Percentiles rank a stretch among this genome's conserved stretches.
These are phyloP conservation scores for Metschnikowia matae DNA, from an alignment of 805 yeast genomes.

Conservation along the genomic window DNA sequence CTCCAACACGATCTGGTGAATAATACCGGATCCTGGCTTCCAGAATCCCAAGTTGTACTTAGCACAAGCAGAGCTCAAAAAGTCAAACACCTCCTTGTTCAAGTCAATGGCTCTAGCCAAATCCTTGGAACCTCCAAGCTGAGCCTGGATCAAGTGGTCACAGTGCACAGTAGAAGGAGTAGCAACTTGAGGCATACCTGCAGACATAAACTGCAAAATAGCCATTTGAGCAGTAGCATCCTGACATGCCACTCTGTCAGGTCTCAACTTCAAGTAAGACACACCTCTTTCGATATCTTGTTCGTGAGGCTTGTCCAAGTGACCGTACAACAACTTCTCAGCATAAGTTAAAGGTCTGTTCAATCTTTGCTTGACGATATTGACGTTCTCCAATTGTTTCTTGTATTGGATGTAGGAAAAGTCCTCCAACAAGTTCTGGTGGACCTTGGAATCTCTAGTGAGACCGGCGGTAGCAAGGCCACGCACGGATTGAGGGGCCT, in stretches of 20 bases:
- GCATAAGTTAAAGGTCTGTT: conserved; percentile 91
- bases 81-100: conserved; percentile 93
- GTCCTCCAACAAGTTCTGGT: conserved; percentile 75
- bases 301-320: conserved; percentile 87
- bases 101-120: conserved; percentile 80
- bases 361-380: conserved; percentile 76
- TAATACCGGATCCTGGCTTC: conserved; percentile 98
- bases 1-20: conserved; percentile 94
- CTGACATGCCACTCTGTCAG: conserved; percentile 98
- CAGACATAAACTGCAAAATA: conserved; percentile 91
- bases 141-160: conserved; percentile 97
- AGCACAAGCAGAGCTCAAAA: conserved; percentile 83
- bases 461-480: conserved; percentile 22
- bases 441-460: conserved; percentile 22
- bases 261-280: conserved; percentile 88
- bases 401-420: conserved; percentile 89
- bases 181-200: conserved; percentile 86
- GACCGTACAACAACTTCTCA: conserved; percentile 92
- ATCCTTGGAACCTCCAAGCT: conserved; percentile 83
- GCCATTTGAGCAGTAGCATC: conserved; percentile 99
- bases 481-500: conserved; percentile 20
- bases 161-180: conserved; percentile 97
- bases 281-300: conserved; percentile 83
- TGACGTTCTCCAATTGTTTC: conserved; percentile 81
- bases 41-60: conserved; percentile 97